Evolutionary conservation across 2,329 filamentous ascomycete genomes (phyloP), one percentile per base, ranked within the genome.

Genomic region (Colletotrichum falcatum): DNA sequence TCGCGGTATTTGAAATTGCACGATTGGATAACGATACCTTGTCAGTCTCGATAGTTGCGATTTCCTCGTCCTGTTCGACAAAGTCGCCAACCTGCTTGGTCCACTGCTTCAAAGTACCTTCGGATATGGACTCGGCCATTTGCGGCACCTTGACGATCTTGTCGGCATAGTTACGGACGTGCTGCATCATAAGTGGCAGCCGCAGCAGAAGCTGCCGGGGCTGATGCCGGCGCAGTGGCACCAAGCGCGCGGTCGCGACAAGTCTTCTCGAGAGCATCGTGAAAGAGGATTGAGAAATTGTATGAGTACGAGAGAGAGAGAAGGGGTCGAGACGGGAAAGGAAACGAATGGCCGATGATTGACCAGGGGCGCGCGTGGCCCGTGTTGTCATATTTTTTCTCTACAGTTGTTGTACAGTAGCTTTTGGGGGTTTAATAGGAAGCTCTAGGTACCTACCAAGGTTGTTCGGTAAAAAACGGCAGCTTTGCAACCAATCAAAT

Each of bases 71-170:
- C 77, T 92, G 91, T 85, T 97, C 94, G 62, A 99, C 95, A 77
- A 90, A 95, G 81, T 99, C 96, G 78, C 96, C 96, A 76, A 98
- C 86, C 83, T 95, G 81, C 81, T 98, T 98, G 78, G 90, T 92
- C 86, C 95, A 98, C 80, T 97, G 94, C 85, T 97, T 98, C 78
- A 99, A 82, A 28, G 96, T 99, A 72, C 96, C 96, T 83, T 99
- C 96, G 54, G 94, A 97, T 81, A 99, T 98, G 60, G 96, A 98
- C 83, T 99, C 96, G 74, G 96, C 96, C 96, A 99, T 98, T 80
- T 96, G 90, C 42, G 96, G 96, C 75, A 98, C 96, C 84, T 98
- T 95, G 81, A 99, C 90, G 73, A 95, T 84, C 75, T 89, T 91
- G 79, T 97, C 94, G 80, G 95, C 95, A 78, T 91, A 91, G 74